A percentile compares a stretch with the other conserved stretches of the same genome.
phyloP scores from a whole-genome alignment of 768 basidiomycete genomes.

The Mrakia frigida region DNA sequence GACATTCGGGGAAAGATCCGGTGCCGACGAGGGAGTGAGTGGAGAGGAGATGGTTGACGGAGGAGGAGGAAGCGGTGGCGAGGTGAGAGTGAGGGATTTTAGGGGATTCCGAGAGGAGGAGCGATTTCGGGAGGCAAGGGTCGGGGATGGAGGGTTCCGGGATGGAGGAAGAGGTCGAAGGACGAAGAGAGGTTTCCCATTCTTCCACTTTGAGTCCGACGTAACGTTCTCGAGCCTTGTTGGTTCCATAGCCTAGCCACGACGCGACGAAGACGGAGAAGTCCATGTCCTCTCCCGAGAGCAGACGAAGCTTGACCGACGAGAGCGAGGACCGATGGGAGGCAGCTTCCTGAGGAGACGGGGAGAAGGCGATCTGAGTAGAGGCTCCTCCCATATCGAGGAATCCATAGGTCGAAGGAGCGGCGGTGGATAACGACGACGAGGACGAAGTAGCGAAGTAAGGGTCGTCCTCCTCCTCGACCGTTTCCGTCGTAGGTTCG shows the following conservation, averaged over 20 bases:
- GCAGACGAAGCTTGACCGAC: slow-evolving; percentile 70
- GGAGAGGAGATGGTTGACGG: slow-evolving; percentile 50
- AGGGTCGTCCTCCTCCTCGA: neutral
- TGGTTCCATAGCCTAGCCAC: slow-evolving; percentile 97
- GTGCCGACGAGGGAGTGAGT: slow-evolving; percentile 70
- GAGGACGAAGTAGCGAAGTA: neutral
- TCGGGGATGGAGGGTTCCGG: slow-evolving; percentile 53
- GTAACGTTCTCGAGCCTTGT: slow-evolving; percentile 92
- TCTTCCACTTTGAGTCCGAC: slow-evolving; percentile 61
- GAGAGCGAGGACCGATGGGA: slow-evolving; percentile 51
- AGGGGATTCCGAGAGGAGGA: slow-evolving; percentile 59
- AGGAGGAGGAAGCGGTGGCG: slow-evolving; percentile 46
- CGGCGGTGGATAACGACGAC: neutral
- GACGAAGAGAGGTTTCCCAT: slow-evolving; percentile 47
- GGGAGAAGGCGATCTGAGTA: slow-evolving; percentile 97
- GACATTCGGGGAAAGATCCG: slow-evolving; percentile 82
- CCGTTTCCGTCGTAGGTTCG: slow-evolving; percentile 3
- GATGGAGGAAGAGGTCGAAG: neutral
- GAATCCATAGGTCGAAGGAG: slow-evolving; percentile 67
- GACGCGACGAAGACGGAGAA: slow-evolving; percentile 96
- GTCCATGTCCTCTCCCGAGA: slow-evolving; percentile 78
- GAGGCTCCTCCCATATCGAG: slow-evolving; percentile 99
- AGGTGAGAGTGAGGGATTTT: slow-evolving; percentile 22
- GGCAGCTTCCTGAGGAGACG: slow-evolving; percentile 54
- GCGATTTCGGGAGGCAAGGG: slow-evolving; percentile 80